Base-by-base conservation (phyloP, 2,329 filamentous ascomycete genomes). In the Stagonosporopsis cucurbitacearum region DNA sequence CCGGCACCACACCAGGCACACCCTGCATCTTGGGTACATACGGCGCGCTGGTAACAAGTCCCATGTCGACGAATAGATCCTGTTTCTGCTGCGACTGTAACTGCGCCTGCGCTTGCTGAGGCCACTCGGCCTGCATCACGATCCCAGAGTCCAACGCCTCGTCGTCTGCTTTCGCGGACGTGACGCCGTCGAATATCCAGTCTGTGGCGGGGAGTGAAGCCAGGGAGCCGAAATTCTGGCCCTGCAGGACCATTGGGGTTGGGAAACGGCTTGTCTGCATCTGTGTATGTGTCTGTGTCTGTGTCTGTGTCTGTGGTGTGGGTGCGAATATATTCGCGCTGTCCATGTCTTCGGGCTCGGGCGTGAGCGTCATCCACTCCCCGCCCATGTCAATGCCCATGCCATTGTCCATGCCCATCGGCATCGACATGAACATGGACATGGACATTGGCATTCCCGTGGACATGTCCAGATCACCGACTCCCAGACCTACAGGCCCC, bases 41-140 rank as follows among this genome's bases (percentile, higher is more conserved):
- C 9, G 60, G 54, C 19, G 59, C 59, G 7, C 62, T 61, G 19
- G 61, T 67, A 13, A 57, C 60, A 9, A 68, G 50, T 19, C 43
- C 43, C 55, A 68, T 61, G 54, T 80, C 78, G 48, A 79, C 70
- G 23, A 46, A 55, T 12, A 19, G 12, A 15, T 50, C 35, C 6
- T 78, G 68, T 2, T 17, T 22, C 4, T 9, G 35, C 17, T 37
- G 35, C 17, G 17, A 19, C 35, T 37, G 35, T 1, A 8, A 6
- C 33, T 19, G 35, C n/a, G n/a, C n/a, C n/a, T n/a, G n/a, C n/a
- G n/a, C n/a, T n/a, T 23, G 12, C 7, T 41, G 42, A 11, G 74
- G 73, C 81, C 81, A 83, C 11, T 77, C 77, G 15, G 81, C 77
- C 46, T 80, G 79, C 32, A 77, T 75, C 13, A 73, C 67, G 36